Evolutionary conservation across 2,329 filamentous ascomycete genomes (phyloP), one percentile per base, ranked within the genome.

Genomic region (Fusarium bactridioides): DNA sequence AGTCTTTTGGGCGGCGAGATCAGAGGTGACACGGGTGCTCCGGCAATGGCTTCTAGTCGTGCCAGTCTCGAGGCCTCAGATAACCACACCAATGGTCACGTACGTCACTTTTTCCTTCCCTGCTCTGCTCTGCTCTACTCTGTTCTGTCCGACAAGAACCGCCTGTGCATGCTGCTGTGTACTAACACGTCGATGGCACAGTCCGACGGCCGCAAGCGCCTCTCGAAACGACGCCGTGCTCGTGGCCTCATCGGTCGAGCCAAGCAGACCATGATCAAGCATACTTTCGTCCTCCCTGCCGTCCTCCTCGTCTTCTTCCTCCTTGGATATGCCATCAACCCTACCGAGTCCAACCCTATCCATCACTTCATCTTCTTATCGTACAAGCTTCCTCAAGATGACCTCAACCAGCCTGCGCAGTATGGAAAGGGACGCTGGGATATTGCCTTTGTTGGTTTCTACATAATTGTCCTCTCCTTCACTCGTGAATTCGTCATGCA

Each of bases 401-500:
- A 84, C 43, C 79, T 82, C 44, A 80, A 80, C 61, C 83, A 84
- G 77, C 82, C 87, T 76, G 67, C 85, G 23, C 93, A 95, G 78
- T 98, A 97, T 83, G 94, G 92, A 81, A 98, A 98, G 82, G 95
- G 95, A n/a, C 86, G 83, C 44, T 92, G 91, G 85, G 95, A 98
- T 80, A 86, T 97, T 60, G 92, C 93, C 47, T 95, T 98, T 77
- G 93, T 98, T 61, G 84, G 86, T 66, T 98, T 98, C 84, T 98
- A 98, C 84, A 95, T 90, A 44, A 85, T 98, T 64, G 92, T 98
- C 27, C 88, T 98, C 68, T 94, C 93, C 69, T 98, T 98, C 81
- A 97, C 94, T 16, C 93, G 95, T 79, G 95, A 98, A 82, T 97
- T 97, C 82, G 88, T 97, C 83, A 98, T 97, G 95, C 95, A 97